A percentile compares a stretch with the other conserved stretches of the same genome.
These are phyloP conservation scores for Globisporangium yorkense DNA, from an alignment of 352 stramenopile genomes.

Conservation along the genomic window DNA sequence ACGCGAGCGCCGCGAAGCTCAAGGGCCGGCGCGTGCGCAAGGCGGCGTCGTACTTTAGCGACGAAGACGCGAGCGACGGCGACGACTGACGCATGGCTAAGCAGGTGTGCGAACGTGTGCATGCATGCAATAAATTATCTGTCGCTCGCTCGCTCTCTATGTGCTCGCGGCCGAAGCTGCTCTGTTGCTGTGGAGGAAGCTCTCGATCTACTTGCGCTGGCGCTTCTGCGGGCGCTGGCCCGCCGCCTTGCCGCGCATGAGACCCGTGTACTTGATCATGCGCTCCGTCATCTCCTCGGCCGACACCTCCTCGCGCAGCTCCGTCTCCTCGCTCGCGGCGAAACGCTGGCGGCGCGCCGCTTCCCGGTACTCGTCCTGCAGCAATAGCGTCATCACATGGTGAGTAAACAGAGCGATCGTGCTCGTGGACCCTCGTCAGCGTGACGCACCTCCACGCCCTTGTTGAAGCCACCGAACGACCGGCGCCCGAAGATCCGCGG, in stretches of 20 bases:
- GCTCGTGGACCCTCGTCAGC: too few species aligned
- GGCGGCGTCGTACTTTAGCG: conserved; percentile 61
- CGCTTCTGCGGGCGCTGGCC: conserved; percentile 39
- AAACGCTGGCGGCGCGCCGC: conserved; percentile 48
- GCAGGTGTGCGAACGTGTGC: background rate
- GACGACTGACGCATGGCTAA: conserved; percentile 17
- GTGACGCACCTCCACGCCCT: conserved; percentile 57
- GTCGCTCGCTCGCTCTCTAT: too few species aligned
- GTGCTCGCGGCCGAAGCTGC: background rate
- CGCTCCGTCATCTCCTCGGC: conserved; percentile 75
- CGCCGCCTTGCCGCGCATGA: conserved; percentile 29
- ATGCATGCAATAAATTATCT: conserved; percentile 26
- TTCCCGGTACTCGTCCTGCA: conserved; percentile 71
- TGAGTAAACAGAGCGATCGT: background rate
- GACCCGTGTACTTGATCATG: conserved; percentile 83
- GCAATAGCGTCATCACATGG: background rate
- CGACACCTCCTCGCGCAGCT: conserved; percentile 73
- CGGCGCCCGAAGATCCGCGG: conserved; percentile 67
- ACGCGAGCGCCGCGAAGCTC: background rate
- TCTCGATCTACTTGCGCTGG: conserved; percentile 30
- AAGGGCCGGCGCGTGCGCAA: conserved; percentile 26
- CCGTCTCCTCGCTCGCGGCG: conserved; percentile 58
- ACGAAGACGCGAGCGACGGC: conserved; percentile 66
- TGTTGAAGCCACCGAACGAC: conserved; percentile 82
- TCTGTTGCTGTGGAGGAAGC: too few species aligned